phyloP scores from a whole-genome alignment of 2,329 filamentous ascomycete genomes.

The Mycogone perniciosa region DNA sequence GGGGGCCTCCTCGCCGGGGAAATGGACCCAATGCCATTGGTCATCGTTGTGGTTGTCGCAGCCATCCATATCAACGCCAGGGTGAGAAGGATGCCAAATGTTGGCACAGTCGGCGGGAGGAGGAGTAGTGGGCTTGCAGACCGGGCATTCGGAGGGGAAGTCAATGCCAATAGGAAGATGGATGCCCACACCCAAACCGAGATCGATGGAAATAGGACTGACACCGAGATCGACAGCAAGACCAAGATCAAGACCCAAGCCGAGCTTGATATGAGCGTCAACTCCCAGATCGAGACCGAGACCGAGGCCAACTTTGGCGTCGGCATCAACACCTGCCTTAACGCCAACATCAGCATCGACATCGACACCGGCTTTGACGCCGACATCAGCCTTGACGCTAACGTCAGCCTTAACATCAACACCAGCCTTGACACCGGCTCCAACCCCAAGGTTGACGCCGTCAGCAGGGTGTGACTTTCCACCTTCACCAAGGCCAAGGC shows the following conservation, averaged over 20 bases:
- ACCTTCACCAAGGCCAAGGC: background rate
- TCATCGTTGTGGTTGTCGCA: slow-evolving; percentile 26
- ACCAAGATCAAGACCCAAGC: background rate
- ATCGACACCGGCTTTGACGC: background rate
- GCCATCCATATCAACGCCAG: slow-evolving; percentile 29
- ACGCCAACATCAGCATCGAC: background rate
- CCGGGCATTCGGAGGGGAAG: slow-evolving; percentile 13
- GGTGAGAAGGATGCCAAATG: slow-evolving; percentile 33
- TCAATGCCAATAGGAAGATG: slow-evolving; percentile 9
- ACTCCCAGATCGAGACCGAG: background rate
- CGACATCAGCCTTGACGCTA: background rate
- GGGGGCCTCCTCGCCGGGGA: slow-evolving; percentile 21
- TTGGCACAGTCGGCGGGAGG: slow-evolving; percentile 23
- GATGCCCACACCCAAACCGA: slow-evolving; percentile 16
- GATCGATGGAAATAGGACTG: slow-evolving; percentile 7
- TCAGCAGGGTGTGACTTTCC: background rate
- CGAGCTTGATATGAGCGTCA: background rate
- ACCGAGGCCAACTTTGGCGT: background rate
- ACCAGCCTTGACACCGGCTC: too few species aligned
- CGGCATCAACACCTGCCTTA: background rate
- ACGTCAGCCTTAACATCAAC: background rate
- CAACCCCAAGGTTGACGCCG: background rate
- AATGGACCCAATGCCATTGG: slow-evolving; percentile 33
- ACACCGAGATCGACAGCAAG: background rate
- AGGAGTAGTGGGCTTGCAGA: slow-evolving; percentile 16